phyloP scores from a whole-genome alignment of 192 early-diverging fungal genomes.

The Rhizophagus clarus region DNA sequence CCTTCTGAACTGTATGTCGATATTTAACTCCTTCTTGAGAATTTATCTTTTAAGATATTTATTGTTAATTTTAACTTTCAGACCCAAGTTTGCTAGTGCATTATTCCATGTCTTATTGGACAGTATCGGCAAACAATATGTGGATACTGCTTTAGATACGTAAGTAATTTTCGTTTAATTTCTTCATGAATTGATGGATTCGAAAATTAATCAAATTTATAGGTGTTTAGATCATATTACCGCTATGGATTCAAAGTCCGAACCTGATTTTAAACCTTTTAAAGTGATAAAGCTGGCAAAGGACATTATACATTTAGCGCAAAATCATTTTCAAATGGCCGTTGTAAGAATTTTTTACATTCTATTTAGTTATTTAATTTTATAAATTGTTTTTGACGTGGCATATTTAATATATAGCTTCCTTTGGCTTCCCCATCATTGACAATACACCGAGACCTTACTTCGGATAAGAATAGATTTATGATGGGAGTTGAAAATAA shows the following conservation, averaged over 20 bases:
- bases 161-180: constrained; percentile 38
- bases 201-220: background rate
- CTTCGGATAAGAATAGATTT: constrained; percentile 85
- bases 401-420: constrained; percentile 47
- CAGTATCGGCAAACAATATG: constrained; percentile 78
- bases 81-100: constrained; percentile 62
- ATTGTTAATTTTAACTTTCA: background rate
- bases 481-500: constrained; percentile 80
- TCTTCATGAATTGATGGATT: background rate
- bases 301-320: constrained; percentile 73
- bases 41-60: background rate
- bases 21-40: background rate
- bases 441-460: constrained; percentile 82
- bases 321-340: constrained; percentile 78
- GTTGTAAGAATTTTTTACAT: constrained; percentile 52
- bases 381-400: background rate
- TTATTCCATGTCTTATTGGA: constrained; percentile 80
- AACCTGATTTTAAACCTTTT: constrained; percentile 69
- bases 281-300: constrained; percentile 64
- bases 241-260: constrained; percentile 56
- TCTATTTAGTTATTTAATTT: constrained; percentile 13
- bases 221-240: constrained; percentile 70
- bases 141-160: constrained; percentile 81
- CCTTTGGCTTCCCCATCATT: constrained; percentile 68
- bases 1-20: constrained; percentile 58